phyloP scores from a whole-genome alignment of 2,329 filamentous ascomycete genomes.

The Emergomyces orientalis region DNA sequence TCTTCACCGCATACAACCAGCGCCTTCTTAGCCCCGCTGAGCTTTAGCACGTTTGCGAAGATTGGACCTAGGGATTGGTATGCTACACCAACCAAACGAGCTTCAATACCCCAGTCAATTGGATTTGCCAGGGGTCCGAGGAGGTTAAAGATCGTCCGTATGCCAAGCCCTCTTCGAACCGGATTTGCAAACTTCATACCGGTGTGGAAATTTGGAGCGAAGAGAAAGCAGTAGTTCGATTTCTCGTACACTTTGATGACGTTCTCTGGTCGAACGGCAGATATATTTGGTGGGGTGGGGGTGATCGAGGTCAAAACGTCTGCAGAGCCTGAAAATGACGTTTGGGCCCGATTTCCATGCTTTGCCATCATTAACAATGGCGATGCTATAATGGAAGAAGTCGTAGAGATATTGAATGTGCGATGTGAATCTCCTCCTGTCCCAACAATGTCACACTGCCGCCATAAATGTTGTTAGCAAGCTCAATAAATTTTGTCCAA shows the following conservation, averaged over 20 bases:
- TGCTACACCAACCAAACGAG: constrained; percentile 86
- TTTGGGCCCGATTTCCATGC: constrained; percentile 92
- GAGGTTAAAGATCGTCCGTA: constrained; percentile 96
- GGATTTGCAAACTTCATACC: constrained; percentile 84
- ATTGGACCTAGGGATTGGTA: constrained; percentile 76
- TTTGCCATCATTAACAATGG: constrained; percentile 79
- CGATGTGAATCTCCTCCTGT: constrained; percentile 94
- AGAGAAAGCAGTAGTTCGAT: constrained; percentile 91
- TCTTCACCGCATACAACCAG: constrained; percentile 89
- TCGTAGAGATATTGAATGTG: constrained; percentile 97
- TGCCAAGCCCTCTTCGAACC: constrained; percentile 78
- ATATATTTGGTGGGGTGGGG: constrained; percentile 63
- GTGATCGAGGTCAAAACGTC: constrained; percentile 73
- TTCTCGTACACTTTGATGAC: constrained; percentile 63
- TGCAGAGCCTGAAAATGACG: constrained; percentile 89
- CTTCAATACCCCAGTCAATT: constrained; percentile 73
- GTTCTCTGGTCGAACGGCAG: constrained; percentile 61
- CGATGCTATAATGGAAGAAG: constrained; percentile 83
- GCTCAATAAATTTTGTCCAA: background rate
- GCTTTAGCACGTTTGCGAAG: constrained; percentile 73
- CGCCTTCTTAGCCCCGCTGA: constrained; percentile 70
- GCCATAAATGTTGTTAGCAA: constrained; percentile 4
- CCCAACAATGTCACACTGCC: constrained; percentile 81
- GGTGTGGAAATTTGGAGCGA: constrained; percentile 91
- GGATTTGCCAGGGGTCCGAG: constrained; percentile 89